A percentile compares a stretch with the other conserved stretches of the same genome.
phyloP scores from a whole-genome alignment of 179 eudicot species.

The Actinidia arguta region DNA sequence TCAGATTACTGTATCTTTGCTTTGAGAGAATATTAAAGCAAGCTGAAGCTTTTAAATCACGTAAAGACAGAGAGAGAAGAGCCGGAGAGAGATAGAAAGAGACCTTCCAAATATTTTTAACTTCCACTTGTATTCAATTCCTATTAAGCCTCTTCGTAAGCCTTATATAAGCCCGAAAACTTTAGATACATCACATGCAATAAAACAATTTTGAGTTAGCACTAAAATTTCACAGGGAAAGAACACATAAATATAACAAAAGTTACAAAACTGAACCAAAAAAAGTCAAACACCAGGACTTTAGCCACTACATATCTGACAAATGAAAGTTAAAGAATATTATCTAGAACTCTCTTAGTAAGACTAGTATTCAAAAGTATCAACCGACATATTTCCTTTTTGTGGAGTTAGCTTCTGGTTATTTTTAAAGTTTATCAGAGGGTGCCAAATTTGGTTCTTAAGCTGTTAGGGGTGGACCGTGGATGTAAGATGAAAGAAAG shows the following conservation, averaged over 20 bases:
- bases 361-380: no score
- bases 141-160: neutral
- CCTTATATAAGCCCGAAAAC: no score
- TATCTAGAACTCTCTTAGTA: neutral
- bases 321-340: neutral
- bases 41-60: neutral
- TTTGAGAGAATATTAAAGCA: neutral
- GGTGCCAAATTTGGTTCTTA: no score
- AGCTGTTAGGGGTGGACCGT: no score
- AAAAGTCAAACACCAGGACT: neutral
- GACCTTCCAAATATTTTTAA: neutral
- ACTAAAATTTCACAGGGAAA: neutral
- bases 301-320: neutral
- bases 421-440: no score
- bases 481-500: no score
- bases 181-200: neutral
- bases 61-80: neutral
- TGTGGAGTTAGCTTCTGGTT: no score
- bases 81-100: neutral
- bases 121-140: neutral
- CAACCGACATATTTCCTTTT: no score
- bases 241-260: no score
- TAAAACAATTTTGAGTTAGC: neutral
- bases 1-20: neutral
- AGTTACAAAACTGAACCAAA: neutral